Conservation (phyloP, 2,329 filamentous ascomycete genomes). For the Sporothrix inflata region DNA sequence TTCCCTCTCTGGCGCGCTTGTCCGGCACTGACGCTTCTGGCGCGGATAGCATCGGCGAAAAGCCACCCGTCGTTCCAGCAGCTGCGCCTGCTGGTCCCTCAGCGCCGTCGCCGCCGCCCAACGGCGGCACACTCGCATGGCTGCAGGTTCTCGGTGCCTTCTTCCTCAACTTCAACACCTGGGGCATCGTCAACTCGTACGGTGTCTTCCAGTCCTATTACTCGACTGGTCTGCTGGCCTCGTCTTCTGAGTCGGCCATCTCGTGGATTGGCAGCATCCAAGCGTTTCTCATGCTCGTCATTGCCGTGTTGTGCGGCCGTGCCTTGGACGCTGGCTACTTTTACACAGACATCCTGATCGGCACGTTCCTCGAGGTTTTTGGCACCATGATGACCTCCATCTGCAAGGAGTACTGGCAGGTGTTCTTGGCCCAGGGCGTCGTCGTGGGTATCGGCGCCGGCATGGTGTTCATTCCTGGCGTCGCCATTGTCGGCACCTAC, state of each 20-base stretch:
- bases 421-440: constrained; percentile 58
- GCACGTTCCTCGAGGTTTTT: constrained; percentile 49
- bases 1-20: background rate
- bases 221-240: constrained; percentile 20
- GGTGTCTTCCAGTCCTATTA: constrained; percentile 28
- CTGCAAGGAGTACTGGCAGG: constrained; percentile 49
- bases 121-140: constrained; percentile 30
- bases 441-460: constrained; percentile 61
- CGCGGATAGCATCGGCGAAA: constrained; percentile 12
- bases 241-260: constrained; percentile 38
- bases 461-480: constrained; percentile 57
- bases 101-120: constrained; percentile 23
- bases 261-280: constrained; percentile 54
- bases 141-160: constrained; percentile 31
- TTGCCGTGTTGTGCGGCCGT: constrained; percentile 50
- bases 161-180: constrained; percentile 32
- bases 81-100: background rate
- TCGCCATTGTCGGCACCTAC: constrained; percentile 62
- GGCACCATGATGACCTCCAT: constrained; percentile 51
- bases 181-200: constrained; percentile 27
- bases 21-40: background rate
- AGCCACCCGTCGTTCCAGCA: background rate
- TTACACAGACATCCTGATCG: constrained; percentile 45
- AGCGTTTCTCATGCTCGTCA: constrained; percentile 49
- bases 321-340: constrained; percentile 54